Percentiles rank a stretch among this genome's conserved stretches.
phyloP scores from a whole-genome alignment of 345 rosid genomes.

The Conringia planisiliqua region DNA sequence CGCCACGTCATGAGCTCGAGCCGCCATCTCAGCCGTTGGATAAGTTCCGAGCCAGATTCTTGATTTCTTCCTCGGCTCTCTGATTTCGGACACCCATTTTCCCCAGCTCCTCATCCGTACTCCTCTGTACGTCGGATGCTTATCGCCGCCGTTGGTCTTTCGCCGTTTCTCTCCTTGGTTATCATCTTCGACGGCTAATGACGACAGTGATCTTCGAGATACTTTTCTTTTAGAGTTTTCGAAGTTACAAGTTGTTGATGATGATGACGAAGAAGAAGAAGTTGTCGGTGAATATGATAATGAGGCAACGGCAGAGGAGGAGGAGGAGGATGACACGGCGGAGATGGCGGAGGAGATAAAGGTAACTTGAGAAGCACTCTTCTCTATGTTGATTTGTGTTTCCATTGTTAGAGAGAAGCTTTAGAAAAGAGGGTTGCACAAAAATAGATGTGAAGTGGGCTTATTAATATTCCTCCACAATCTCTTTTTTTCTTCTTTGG shows the following conservation, averaged over 20 bases:
- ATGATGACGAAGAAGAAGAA: slow-evolving; percentile 21
- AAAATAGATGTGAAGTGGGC: slow-evolving; percentile 35
- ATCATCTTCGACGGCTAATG: slow-evolving; percentile 25
- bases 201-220: slow-evolving; percentile 33
- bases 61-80: slow-evolving; percentile 75
- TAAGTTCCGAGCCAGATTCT: slow-evolving; percentile 86
- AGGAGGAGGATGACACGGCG: slow-evolving; percentile 7
- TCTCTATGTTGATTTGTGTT: slow-evolving; percentile 42
- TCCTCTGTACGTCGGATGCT: slow-evolving; percentile 60
- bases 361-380: slow-evolving; percentile 38
- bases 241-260: slow-evolving; percentile 19
- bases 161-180: slow-evolving; percentile 28
- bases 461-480: slow-evolving; percentile 33
- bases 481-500: slow-evolving; percentile 16
- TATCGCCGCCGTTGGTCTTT: slow-evolving; percentile 29
- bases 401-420: slow-evolving; percentile 36
- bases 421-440: slow-evolving; percentile 30
- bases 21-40: slow-evolving; percentile 78
- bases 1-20: slow-evolving; percentile 82
- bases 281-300: slow-evolving; percentile 25
- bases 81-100: slow-evolving; percentile 85
- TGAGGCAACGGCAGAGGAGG: slow-evolving; percentile 11
- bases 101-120: slow-evolving; percentile 84
- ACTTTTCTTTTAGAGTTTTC: slow-evolving; percentile 12
- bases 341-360: neutral